These are phyloP conservation scores for Pseudevernia furfuracea DNA, from an alignment of 495 filamentous ascomycete genomes.

Conservation along the genomic window DNA sequence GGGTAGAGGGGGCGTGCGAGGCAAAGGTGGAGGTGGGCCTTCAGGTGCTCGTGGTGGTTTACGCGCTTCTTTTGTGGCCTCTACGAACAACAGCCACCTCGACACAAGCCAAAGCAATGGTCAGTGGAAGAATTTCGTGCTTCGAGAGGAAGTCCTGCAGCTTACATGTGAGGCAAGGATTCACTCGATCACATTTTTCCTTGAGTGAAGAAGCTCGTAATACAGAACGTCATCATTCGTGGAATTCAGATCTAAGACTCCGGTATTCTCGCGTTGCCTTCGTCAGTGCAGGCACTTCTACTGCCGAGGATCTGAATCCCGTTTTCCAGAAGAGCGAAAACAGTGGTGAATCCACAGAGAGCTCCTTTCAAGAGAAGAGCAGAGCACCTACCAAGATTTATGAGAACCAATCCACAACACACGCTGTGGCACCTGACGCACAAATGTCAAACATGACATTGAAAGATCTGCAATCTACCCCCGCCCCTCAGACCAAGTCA, in stretches of 20 bases:
- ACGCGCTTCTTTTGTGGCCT: neutral
- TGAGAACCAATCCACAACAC: neutral
- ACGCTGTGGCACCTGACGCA: neutral
- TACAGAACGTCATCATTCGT: conserved; percentile 53
- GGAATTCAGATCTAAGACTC: conserved; percentile 32
- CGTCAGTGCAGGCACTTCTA: conserved; percentile 59
- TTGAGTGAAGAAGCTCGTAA: conserved; percentile 72
- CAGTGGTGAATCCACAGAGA: neutral
- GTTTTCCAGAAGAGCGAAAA: neutral
- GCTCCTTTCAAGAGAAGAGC: neutral
- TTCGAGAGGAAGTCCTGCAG: neutral
- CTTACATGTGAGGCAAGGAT: conserved; percentile 7
- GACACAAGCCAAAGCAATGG: conserved; percentile 1
- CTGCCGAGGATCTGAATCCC: conserved; percentile 33
- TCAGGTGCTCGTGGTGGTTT: conserved; percentile 1
- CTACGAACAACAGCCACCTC: conserved; percentile 6
- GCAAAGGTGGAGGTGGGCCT: conserved; percentile 11
- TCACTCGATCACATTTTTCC: conserved; percentile 37
- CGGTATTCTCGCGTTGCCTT: conserved; percentile 60
- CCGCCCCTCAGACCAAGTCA: neutral
- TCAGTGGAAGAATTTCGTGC: neutral
- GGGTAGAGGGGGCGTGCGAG: conserved; percentile 19
- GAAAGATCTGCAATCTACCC: neutral
- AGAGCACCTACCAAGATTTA: neutral
- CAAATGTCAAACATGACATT: conserved; percentile 14